Base-by-base conservation (phyloP, 805 yeast species). In the Nakazawaea molendinolei region DNA sequence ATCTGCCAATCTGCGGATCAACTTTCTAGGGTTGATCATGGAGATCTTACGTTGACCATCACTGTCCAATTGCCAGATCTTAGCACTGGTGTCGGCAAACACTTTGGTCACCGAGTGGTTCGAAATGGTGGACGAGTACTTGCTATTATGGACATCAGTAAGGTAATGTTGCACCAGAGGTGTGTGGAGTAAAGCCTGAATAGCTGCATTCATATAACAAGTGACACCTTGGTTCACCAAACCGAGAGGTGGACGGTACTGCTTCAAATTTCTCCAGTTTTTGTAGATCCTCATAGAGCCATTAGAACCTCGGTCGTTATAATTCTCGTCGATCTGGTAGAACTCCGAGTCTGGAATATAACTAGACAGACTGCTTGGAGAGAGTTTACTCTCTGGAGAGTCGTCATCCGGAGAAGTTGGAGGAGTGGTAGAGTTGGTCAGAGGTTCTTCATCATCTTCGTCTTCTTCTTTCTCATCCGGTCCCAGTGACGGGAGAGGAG, bases 191-290 rank as follows among this genome's bases (percentile, higher is more conserved):
- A 92, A 61, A 1, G 94, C 79, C 62, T 90, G 97, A 18, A 92
- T 79, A 2, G 97, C 97, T 5, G 95, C 81, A 57, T 92, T 90
- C 74, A 90, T 89, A 61, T 90, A 90, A 56, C 98, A 90, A 3
- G 97, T 90, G 31, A 92, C 97, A 27, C 97, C 97, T 47, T 82
- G 89, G 57, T 90, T 90, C 33, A 83, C 58, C 33, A 90, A 63
- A 0, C 98, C 98, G 18, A 69, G 55, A 3, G 79, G 76, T n/a
- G 80, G 12, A 8, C n/a, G 80, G 23, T 69, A 68, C 3, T 57
- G 55, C 10, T 61, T 54, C 36, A 71, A 60, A 35, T 67, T 71
- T n/a, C 72, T 55, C 89, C 95, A 87, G 40, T 76, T 77, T 55
- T 86, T 87, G 39, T 62, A 52, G 21, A 86, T 79, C 37, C 85